Evolutionary conservation across 192 early-diverging fungal genomes (phyloP).

Genomic region (Kickxella alabastrina): DNA sequence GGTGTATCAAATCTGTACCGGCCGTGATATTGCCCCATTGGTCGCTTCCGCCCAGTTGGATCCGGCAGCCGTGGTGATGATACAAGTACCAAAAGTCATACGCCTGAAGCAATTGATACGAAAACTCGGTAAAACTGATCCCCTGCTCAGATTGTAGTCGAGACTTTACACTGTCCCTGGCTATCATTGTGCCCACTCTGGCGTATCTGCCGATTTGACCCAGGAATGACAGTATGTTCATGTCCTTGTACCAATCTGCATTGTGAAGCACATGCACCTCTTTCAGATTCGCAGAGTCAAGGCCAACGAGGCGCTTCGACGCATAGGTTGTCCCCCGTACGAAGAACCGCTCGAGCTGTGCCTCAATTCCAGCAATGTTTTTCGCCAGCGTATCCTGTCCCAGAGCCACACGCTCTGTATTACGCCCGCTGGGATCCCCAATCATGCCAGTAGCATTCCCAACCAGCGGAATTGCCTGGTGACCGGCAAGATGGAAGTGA

Average conservation of each 20-base stretch:
- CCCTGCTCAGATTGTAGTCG: slow-evolving; percentile 76
- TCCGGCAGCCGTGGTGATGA: slow-evolving; percentile 41
- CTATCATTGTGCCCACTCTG: slow-evolving; percentile 80
- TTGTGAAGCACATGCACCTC: slow-evolving; percentile 71
- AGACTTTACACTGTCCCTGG: slow-evolving; percentile 81
- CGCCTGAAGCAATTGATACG: slow-evolving; percentile 93
- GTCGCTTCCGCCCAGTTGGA: slow-evolving; percentile 87
- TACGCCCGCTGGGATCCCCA: slow-evolving; percentile 88
- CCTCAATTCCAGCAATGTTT: slow-evolving; percentile 67
- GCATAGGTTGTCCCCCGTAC: slow-evolving; percentile 51
- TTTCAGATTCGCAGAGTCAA: slow-evolving; percentile 40
- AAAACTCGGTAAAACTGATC: slow-evolving; percentile 94
- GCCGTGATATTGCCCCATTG: slow-evolving; percentile 98
- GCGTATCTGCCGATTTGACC: slow-evolving; percentile 73
- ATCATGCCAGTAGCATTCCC: slow-evolving; percentile 91
- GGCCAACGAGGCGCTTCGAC: slow-evolving; percentile 16
- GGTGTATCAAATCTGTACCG: slow-evolving; percentile 86
- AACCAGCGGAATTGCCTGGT: slow-evolving; percentile 78
- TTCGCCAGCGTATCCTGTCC: slow-evolving; percentile 50
- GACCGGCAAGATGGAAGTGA: slow-evolving; percentile 80
- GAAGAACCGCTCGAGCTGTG: slow-evolving; percentile 73
- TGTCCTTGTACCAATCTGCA: slow-evolving; percentile 68
- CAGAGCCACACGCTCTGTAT: slow-evolving; percentile 73
- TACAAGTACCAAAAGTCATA: slow-evolving; percentile 91
- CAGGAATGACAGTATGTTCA: slow-evolving; percentile 75